Evolutionary conservation across 257 asterid genomes (phyloP), one percentile per base, ranked within the genome.

Genomic region (Solanum sitiens): DNA sequence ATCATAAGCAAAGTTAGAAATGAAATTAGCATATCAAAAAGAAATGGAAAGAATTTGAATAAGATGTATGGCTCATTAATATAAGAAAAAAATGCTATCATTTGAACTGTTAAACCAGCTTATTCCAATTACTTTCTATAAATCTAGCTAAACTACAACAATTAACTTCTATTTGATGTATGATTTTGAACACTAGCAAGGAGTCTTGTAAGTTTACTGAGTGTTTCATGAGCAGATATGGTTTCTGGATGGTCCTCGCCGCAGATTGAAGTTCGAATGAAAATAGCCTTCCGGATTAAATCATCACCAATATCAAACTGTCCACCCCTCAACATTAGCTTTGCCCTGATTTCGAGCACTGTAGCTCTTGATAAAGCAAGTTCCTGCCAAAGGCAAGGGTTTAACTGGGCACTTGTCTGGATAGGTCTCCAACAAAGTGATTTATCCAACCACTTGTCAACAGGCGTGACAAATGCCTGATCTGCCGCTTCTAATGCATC

Each of bases 231-330:
- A 85, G 99, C 99, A 45, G 99, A 91, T 59, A 94, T 32, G 11
- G 99, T 96, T 65, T 96, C 99, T 2, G 98, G 98, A 91, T 97
- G 99, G 76, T 96, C 93, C 87, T 96, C 98, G 13, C 99, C 99
- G 14, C 94, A 94, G 42, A 96, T 96, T 13, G 99, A 95, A 50
- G 96, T 94, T 86, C 99, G 91, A 39, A 97, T 93, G 47, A 92
- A 97, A 59, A 97, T 89, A 15, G 99, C 95, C 89, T 97, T 97
- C 90, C 99, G 86, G 63, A 97, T 95, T 45, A 96, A 89, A 90
- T 96, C 99, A 56, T 95, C 99, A 8, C 96, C 99, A 15, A 94
- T 91, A 74, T 94, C 98, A 65, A 94, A 96, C 76, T 93, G 95
- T 7, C 98, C 98, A 25, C 99, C 99, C 92, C 98, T 92, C 45